Percentiles rank a stretch among this genome's conserved stretches.
phyloP scores from a whole-genome alignment of 805 yeast genomes.

The Maudiozyma barnettii region DNA sequence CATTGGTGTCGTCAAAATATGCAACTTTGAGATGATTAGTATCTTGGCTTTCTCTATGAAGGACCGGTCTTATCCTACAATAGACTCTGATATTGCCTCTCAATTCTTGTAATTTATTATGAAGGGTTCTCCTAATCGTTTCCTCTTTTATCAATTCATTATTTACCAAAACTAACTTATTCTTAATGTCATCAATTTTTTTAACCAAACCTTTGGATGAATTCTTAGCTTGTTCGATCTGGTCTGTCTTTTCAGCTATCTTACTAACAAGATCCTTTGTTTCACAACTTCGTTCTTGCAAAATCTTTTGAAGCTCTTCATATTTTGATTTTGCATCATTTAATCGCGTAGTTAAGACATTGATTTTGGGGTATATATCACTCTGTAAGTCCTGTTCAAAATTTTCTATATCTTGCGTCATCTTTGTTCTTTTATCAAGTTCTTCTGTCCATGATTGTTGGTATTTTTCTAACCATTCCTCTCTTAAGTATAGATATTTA shows the following conservation, averaged over 20 bases:
- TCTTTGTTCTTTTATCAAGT: slow-evolving; percentile 21
- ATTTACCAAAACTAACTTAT: slow-evolving; percentile 26
- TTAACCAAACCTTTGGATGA: slow-evolving; percentile 21
- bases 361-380: slow-evolving; percentile 9
- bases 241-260: slow-evolving; percentile 13
- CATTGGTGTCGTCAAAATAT: slow-evolving; percentile 20
- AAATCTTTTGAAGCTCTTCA: slow-evolving; percentile 14
- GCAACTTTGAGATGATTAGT: slow-evolving; percentile 26
- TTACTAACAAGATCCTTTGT: slow-evolving; percentile 20
- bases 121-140: slow-evolving; percentile 48
- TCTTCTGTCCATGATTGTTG: slow-evolving; percentile 24
- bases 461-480: slow-evolving; percentile 20
- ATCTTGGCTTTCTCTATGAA: slow-evolving; percentile 13
- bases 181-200: slow-evolving; percentile 28
- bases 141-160: slow-evolving; percentile 41
- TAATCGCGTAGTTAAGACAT: slow-evolving; percentile 7
- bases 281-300: slow-evolving; percentile 18
- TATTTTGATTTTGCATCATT: slow-evolving; percentile 10
- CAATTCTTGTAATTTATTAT: slow-evolving; percentile 69
- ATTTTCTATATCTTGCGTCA: slow-evolving; percentile 19
- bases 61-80: slow-evolving; percentile 69
- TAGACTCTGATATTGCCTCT: slow-evolving; percentile 90
- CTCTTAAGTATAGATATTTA: slow-evolving; percentile 12
- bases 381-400: slow-evolving; percentile 10
- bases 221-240: slow-evolving; percentile 8